Evolutionary conservation across 1,284 basidiomycete species (phyloP), one percentile per base, ranked within the genome.

Genomic region (Grifola frondosa): DNA sequence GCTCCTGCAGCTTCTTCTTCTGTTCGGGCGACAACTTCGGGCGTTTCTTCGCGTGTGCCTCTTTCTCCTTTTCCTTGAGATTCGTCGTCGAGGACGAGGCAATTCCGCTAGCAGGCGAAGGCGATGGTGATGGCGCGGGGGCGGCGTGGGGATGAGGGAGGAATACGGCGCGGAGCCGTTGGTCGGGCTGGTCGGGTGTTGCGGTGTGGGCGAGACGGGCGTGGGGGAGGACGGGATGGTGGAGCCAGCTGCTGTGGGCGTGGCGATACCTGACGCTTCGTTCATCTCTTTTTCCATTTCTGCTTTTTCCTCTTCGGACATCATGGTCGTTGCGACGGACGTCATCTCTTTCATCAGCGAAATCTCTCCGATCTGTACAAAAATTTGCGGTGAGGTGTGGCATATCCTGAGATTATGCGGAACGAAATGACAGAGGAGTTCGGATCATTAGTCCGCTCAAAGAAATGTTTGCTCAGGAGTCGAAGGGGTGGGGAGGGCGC

Each of bases 311-410:
- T 97, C 95, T 5, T 96, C 92, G 0, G 87, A 82, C 77, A 88
- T 84, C 74, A 91, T 84, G 2, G 83, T 83, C 23, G 81, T 79
- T n/a, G 88, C 87, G 16, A 83, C 77, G 17, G 74, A 75, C 3
- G 87, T 88, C 85, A 91, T 90, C 57, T 91, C 89, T 59, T 93
- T 94, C 83, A 95, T 89, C 37, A 96, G 75, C 4, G 89, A 88
- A 39, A 96, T 94, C 69, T 95, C 91, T 45, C 92, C 92, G 53
- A 96, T 93, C 88, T 93, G 60, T 29, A 23, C 3, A 4, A 9
- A n/a, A n/a, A n/a, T n/a, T n/a, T n/a, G n/a, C n/a, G n/a, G n/a
- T n/a, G n/a, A n/a, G n/a, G n/a, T n/a, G n/a, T n/a, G n/a, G n/a
- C n/a, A n/a, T n/a, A n/a, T n/a, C n/a, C n/a, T n/a, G n/a, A n/a